Percentiles rank a stretch among this genome's conserved stretches.
Evolutionary conservation across 176 grass and related monocot species (phyloP).

Genomic region (Triticum monococcum): DNA sequence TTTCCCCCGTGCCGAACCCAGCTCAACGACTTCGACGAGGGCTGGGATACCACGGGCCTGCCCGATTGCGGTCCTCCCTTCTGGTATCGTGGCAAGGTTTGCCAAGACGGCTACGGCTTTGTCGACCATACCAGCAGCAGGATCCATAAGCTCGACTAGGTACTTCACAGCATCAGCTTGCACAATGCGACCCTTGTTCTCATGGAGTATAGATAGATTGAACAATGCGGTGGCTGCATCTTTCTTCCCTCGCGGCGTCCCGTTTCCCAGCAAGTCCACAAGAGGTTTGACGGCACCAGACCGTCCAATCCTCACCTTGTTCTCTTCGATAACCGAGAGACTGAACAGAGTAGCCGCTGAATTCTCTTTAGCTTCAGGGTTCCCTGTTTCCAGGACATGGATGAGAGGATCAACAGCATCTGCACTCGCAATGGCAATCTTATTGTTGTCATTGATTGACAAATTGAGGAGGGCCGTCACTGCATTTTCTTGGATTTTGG

Average conservation of each 20-base stretch:
- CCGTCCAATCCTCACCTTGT: slow-evolving; percentile 79
- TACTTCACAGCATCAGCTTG: slow-evolving; percentile 73
- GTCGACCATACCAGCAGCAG: slow-evolving; percentile 97
- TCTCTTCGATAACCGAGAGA: slow-evolving; percentile 93
- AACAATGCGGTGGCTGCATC: slow-evolving; percentile 92
- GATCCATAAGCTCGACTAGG: slow-evolving; percentile 94
- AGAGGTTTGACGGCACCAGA: slow-evolving; percentile 81
- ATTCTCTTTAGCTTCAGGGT: slow-evolving; percentile 91
- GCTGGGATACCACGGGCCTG: slow-evolving; percentile 71
- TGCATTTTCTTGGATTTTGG: slow-evolving; percentile 77
- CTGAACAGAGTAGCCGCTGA: slow-evolving; percentile 94
- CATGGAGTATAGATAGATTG: slow-evolving; percentile 91
- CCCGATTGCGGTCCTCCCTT: slow-evolving; percentile 83
- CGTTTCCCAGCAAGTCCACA: slow-evolving; percentile 76
- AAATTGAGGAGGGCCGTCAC: slow-evolving; percentile 89
- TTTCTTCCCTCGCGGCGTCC: slow-evolving; percentile 89
- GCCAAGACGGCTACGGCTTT: slow-evolving; percentile 94
- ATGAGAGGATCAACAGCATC: slow-evolving; percentile 86
- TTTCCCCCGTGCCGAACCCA: slow-evolving; percentile 90
- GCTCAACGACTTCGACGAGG: slow-evolving; percentile 94
- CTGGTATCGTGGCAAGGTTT: slow-evolving; percentile 90
- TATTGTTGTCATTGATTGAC: slow-evolving; percentile 98
- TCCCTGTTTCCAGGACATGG: slow-evolving; percentile 83
- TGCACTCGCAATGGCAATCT: slow-evolving; percentile 81
- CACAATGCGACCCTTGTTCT: slow-evolving; percentile 87